A percentile compares a stretch with the other conserved stretches of the same genome.
Evolutionary conservation across 2,329 filamentous ascomycete species (phyloP).

Genomic region (Trichoderma koningiopsis): DNA sequence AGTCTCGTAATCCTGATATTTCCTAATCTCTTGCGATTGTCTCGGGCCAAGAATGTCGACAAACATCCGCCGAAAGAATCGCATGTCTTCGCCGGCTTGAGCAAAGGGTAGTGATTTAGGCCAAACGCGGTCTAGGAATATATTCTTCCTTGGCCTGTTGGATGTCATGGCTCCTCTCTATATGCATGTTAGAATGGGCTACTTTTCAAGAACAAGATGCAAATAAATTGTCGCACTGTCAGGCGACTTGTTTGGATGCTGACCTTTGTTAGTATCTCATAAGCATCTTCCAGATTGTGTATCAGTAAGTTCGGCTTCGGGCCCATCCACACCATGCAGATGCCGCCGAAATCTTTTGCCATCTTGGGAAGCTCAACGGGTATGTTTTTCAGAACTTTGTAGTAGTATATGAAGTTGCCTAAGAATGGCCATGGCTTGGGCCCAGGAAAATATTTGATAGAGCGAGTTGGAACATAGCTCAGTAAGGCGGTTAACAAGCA

Average conservation of each 20-base stretch:
- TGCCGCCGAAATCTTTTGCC: not conserved
- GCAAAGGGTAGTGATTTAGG: not conserved
- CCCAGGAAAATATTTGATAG: not conserved
- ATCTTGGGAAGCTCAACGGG: not conserved
- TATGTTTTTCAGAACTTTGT: not conserved
- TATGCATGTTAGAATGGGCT: not conserved
- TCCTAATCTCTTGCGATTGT: not conserved
- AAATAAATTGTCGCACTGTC: too few species aligned
- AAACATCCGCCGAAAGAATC: not conserved
- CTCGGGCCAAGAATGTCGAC: not conserved
- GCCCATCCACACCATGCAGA: slow-evolving; percentile 9
- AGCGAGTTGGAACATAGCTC: not conserved
- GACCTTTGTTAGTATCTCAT: slow-evolving; percentile 7
- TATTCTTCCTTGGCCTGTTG: not conserved
- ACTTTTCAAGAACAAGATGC: not conserved
- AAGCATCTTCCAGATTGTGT: not conserved
- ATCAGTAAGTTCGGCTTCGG: not conserved
- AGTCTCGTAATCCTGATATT: slow-evolving; percentile 9
- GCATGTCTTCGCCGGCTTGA: not conserved
- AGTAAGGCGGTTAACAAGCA: not conserved
- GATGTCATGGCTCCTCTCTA: not conserved
- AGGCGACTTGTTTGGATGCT: not conserved
- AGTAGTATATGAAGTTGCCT: not conserved
- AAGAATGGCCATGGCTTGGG: not conserved
- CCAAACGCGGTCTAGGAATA: not conserved